Base-by-base conservation (phyloP, 257 asterid genomes). In the Solanum ossicruentum region DNA sequence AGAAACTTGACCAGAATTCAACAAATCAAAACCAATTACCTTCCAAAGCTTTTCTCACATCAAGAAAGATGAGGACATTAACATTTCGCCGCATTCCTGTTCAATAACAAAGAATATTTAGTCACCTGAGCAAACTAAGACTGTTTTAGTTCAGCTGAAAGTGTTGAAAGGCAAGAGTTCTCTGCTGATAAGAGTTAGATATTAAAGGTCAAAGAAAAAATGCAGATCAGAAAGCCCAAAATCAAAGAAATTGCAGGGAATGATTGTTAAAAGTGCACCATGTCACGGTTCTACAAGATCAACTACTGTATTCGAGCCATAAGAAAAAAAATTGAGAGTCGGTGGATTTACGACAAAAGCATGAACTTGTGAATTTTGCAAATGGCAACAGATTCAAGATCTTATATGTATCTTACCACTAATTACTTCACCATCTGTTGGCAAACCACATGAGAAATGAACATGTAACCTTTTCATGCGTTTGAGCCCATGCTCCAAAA, bases 401-500 rank as follows among this genome's bases (percentile, higher is more conserved):
- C 80, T 9, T 51, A 54, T 61, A 10, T 32, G 73, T 23, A 83
- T 84, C 95, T 88, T 89, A 96, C 99, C 98, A 69, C 99, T 97
- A 85, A 94, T 90, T 83, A 97, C 97, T 89, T 88, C 93, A 28
- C 93, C 97, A 85, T 95, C 98, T 32, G 92, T 88, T 32, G 99
- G 99, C 92, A 97, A 89, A 86, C 98, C 98, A 85, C 94, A 91
- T 23, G 98, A 93, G 92, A 97, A 97, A 91, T 97, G 99, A 58
- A 94, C 94, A 51, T 95, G 99, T 83, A 95, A 87, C 89, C 99
- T 93, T 87, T 91, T 88, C 98, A 97, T 97, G 88, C 97, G 94
- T 70, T 94, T 97, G 82, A 97, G 97, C 72, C 99, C 99, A 85
- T 87, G 92, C 83, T 87, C 91, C 85, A 92, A 86, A 84, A 97